Evolutionary conservation across 1,284 basidiomycete genomes (phyloP).

Genomic region (Amylostereum chailletii): DNA sequence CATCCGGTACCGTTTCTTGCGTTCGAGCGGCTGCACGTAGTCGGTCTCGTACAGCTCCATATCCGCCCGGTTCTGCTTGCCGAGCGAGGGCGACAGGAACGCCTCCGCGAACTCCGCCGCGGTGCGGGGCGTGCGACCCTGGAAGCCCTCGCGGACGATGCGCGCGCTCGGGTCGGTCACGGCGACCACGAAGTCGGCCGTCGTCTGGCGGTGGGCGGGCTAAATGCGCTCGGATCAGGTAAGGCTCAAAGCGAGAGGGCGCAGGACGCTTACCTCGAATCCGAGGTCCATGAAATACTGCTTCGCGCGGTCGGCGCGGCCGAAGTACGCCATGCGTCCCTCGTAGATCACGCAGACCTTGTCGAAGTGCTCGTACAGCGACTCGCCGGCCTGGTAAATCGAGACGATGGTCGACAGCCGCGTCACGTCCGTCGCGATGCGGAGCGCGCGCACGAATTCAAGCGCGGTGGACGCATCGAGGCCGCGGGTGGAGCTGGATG

Average conservation of each 20-base stretch:
- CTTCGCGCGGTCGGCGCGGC: slow-evolving; percentile 41
- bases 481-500: slow-evolving; percentile 40
- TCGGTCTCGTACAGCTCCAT: slow-evolving; percentile 33
- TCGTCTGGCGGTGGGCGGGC: slow-evolving; percentile 44
- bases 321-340: slow-evolving; percentile 58
- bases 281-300: slow-evolving; percentile 58
- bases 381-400: slow-evolving; percentile 55
- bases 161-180: slow-evolving; percentile 45
- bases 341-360: slow-evolving; percentile 58
- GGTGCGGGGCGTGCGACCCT: slow-evolving; percentile 36
- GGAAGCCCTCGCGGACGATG: slow-evolving; percentile 30
- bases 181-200: slow-evolving; percentile 43
- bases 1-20: slow-evolving; percentile 30
- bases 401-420: slow-evolving; percentile 45
- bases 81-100: slow-evolving; percentile 34
- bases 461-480: slow-evolving; percentile 47
- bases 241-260: neutral
- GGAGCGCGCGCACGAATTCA: slow-evolving; percentile 46
- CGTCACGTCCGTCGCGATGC: slow-evolving; percentile 44
- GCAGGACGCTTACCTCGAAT: slow-evolving; percentile 25
- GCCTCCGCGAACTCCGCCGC: slow-evolving; percentile 40
- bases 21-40: slow-evolving; percentile 23
- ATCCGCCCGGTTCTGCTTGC: slow-evolving; percentile 32
- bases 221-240: neutral
- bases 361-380: slow-evolving; percentile 43